Evolutionary conservation across 345 rosid genomes (phyloP), one percentile per base, ranked within the genome.

Genomic region (Citrus glauca): DNA sequence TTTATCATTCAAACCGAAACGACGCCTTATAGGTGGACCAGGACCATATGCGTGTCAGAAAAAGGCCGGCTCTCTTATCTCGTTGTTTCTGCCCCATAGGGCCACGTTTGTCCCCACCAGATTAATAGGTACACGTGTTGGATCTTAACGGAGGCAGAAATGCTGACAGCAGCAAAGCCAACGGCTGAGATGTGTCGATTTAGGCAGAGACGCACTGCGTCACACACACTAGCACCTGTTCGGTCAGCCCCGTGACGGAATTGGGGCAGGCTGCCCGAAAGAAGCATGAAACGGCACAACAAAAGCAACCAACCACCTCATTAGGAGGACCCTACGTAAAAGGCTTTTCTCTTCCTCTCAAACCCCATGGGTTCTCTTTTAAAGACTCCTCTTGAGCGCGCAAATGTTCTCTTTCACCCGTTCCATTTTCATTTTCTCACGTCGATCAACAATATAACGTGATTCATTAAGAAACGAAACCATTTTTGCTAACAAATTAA

Each of bases 41-140:
- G 5, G 17, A 3, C 89, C 84, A 82, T 84, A 85, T 70, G 84
- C 89, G 88, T 89, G 90, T 84, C 87, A 86, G 87, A 74, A 81
- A 88, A 88, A 85, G 86, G 77, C 79, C 83, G 78, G n/a, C 48
- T 53, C 7, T 61, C 24, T 16, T 2, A 33, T 56, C 73, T 25
- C 8, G 79, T 78, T 88, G 93, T 79, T 57, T 1, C 9, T 3
- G 24, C 42, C 2, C 74, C 1, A 89, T 79, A 84, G 83, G 95
- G 25, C 82, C 91, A 88, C 89, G 85, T 85, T 69, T 30, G 22
- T 63, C 35, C 22, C 57, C 27, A 60, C 69, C 75, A 63, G 77
- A 1, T 63, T 25, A 32, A 73, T 2, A 45, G 40, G 37, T 40
- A 83, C 84, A 85, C 89, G 95, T 87, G 92, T 79, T 77, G 4